Evolutionary conservation across 129 eudicot species (phyloP), one percentile per base, ranked within the genome.

Genomic region (Sambucus nigra): DNA sequence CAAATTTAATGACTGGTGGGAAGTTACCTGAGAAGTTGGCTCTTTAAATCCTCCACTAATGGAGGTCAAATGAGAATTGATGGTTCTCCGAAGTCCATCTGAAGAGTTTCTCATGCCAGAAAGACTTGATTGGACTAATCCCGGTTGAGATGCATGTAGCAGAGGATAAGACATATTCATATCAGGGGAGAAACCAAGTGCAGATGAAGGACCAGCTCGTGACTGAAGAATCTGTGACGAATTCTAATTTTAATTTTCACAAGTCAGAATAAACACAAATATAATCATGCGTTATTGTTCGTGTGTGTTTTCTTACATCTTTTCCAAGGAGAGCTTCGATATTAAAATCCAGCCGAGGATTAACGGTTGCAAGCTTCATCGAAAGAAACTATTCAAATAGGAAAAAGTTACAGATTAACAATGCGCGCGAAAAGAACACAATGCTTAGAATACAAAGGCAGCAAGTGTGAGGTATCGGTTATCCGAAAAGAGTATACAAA

Each of bases 291-390:
- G 21, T 20, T 35, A 2, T 38, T 27, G 21, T 45, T 24, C 4
- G 33, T 16, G 28, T 14, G 24, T 24, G 5, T 52, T 25, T 42
- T 41, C 94, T 82, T 80, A 91, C 98, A 64, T 91, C 94, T 74
- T 91, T 85, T 40, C 84, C 75, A 13, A 82, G 63, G 45, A 79
- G 75, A 46, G 78, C 74, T 69, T 82, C 95, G 31, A 74, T 49
- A 59, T 74, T 77, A 70, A 85, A 74, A 56, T 91, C 89, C 88
- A 79, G 59, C 15, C 84, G 66, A 16, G 95, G 83, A 65, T 91
- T 85, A 59, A 91, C 98, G 6, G 98, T 85, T 31, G 98, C 94
- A 5, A 91, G 94, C 69, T 91, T 91, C 98, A 91, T 91, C 21
- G 98, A 91, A 26, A 91, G 69, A 72, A 91, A 91, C 98, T 91